Conservation (phyloP, 441 rosid genomes). For the Pelargonium cotyledonis region DNA sequence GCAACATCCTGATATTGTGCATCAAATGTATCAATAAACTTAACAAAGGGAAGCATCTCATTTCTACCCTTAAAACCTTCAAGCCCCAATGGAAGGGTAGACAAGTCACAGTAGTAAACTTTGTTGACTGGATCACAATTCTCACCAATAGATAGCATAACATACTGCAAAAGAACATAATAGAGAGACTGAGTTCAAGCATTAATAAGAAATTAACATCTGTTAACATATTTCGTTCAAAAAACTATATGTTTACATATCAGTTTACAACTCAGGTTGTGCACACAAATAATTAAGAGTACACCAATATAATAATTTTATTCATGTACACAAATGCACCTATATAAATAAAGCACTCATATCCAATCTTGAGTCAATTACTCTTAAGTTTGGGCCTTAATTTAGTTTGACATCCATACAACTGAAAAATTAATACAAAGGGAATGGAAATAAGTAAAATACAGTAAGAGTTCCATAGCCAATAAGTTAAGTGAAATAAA, state of each 20-base stretch:
- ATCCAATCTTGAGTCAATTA: not conserved
- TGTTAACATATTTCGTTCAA: not conserved
- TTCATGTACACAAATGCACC: not conserved
- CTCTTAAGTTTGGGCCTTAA: not conserved
- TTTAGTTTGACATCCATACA: not conserved
- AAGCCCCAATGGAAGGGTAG: constrained; percentile 62
- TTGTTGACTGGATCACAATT: constrained; percentile 85
- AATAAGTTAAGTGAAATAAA: not conserved
- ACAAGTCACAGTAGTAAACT: constrained; percentile 70
- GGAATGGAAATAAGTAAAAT: not conserved
- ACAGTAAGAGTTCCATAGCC: not conserved
- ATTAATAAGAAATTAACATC: not conserved
- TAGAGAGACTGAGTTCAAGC: constrained; percentile 10
- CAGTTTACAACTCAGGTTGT: not conserved
- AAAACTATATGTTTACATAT: too few relatives aligned
- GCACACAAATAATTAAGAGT: not conserved
- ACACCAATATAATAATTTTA: not conserved
- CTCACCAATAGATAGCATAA: constrained; percentile 51
- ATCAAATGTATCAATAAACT: constrained; percentile 63
- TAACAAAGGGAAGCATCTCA: constrained; percentile 57
- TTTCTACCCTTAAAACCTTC: constrained; percentile 55
- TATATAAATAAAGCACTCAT: not conserved
- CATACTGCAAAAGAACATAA: constrained; percentile 50
- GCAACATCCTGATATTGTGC: constrained; percentile 59
- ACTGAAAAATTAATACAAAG: not conserved